Evolutionary conservation across 2,329 filamentous ascomycete genomes (phyloP).

Genomic region (Curvularia sp.): DNA sequence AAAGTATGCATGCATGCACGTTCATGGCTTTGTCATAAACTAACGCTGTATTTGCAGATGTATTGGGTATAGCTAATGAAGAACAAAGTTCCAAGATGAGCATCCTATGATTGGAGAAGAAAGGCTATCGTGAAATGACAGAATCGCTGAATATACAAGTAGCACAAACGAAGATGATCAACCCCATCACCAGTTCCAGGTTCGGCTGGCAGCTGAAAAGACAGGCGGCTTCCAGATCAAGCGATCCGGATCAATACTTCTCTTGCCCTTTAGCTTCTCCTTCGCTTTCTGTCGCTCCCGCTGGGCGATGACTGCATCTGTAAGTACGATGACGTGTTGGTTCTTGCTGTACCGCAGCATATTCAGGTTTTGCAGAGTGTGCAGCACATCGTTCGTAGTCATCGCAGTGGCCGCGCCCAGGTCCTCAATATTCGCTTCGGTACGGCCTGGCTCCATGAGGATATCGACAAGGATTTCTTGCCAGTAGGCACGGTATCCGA

Average conservation of each 20-base stretch:
- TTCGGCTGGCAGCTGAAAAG: conserved; percentile 86
- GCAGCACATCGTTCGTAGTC: conserved; percentile 97
- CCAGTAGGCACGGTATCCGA: conserved; percentile 98
- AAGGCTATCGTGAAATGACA: not conserved
- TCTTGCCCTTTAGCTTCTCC: conserved; percentile 77
- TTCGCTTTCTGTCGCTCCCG: conserved; percentile 77
- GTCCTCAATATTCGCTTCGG: conserved; percentile 83
- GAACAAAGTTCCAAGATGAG: not conserved
- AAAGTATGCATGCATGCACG: not conserved
- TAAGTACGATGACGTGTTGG: conserved; percentile 94
- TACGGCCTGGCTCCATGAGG: conserved; percentile 68
- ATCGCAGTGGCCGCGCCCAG: conserved; percentile 82
- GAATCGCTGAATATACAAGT: not conserved
- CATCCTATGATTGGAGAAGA: not conserved
- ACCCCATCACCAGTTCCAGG: conserved; percentile 83
- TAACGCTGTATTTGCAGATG: not conserved
- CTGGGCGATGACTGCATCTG: conserved; percentile 77
- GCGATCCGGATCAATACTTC: conserved; percentile 75
- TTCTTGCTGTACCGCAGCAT: conserved; percentile 97
- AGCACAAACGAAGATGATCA: not conserved
- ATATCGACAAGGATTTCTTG: conserved; percentile 91
- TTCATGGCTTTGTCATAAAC: not conserved
- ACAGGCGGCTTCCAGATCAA: conserved; percentile 97
- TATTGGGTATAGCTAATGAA: conserved; percentile 7
- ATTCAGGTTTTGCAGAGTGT: conserved; percentile 90